Percentiles rank a stretch among this genome's conserved stretches.
phyloP scores from a whole-genome alignment of 768 basidiomycete genomes.

The Suillus lakei region DNA sequence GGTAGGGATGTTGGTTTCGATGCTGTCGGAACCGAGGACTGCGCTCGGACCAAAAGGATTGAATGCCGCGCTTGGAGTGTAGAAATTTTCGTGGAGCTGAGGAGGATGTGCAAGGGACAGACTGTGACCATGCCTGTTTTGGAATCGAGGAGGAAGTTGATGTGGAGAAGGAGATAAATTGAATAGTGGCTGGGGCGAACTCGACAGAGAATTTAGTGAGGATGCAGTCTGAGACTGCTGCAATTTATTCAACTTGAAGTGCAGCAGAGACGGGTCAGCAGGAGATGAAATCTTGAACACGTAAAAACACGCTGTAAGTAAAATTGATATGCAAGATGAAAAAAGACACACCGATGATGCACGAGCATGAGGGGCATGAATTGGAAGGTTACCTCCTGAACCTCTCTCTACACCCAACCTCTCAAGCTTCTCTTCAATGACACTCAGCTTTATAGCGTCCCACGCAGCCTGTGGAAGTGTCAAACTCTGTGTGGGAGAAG shows the following conservation, averaged over 20 bases:
- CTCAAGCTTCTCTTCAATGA: conserved; percentile 83
- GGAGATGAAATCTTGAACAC: conserved; percentile 81
- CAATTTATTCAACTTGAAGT: conserved; percentile 84
- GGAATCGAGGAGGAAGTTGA: conserved; percentile 41
- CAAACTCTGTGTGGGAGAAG: conserved; percentile 10
- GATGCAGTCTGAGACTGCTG: conserved; percentile 69
- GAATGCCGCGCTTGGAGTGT: conserved; percentile 46
- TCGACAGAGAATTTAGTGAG: conserved; percentile 55
- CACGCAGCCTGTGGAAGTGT: conserved; percentile 60
- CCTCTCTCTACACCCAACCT: conserved; percentile 79
- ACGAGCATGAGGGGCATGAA: conserved; percentile 78
- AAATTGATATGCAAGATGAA: conserved; percentile 24
- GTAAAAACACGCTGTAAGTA: conserved; percentile 8
- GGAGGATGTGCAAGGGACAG: conserved; percentile 70
- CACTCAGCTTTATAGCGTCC: conserved; percentile 70
- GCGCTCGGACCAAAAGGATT: conserved; percentile 71
- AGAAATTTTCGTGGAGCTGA: conserved; percentile 36
- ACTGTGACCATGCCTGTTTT: conserved; percentile 71
- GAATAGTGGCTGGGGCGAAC: conserved; percentile 69
- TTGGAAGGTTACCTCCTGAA: conserved; percentile 52
- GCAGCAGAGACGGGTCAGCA: conserved; percentile 80
- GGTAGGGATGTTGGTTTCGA: conserved; percentile 32
- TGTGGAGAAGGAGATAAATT: conserved; percentile 58
- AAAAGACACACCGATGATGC: conserved; percentile 73
- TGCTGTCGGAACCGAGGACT: conserved; percentile 56